phyloP scores from a whole-genome alignment of 2,329 filamentous ascomycete species.

The Macroventuria anomochaeta region DNA sequence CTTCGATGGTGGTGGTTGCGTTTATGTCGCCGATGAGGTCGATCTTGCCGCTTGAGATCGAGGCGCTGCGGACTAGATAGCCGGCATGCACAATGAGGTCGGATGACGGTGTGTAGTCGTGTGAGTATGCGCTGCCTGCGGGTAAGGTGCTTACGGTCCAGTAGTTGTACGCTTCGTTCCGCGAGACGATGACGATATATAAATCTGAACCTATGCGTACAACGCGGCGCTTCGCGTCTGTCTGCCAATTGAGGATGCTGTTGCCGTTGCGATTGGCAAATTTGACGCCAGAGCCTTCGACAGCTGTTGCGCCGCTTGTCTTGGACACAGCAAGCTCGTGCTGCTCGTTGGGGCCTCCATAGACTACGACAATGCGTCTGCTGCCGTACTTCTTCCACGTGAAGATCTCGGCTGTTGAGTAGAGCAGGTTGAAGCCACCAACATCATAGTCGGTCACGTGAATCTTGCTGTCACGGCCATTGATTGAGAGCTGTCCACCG shows the following conservation, averaged over 20 bases:
- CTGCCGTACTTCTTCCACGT: constrained; percentile 67
- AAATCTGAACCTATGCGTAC: constrained; percentile 56
- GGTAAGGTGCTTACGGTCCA: constrained; percentile 60
- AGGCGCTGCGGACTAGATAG: constrained; percentile 67
- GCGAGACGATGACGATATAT: constrained; percentile 63
- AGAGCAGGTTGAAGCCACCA: constrained; percentile 63
- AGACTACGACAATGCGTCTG: constrained; percentile 66
- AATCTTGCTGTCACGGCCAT: constrained; percentile 69
- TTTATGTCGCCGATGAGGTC: constrained; percentile 75
- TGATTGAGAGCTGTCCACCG: constrained; percentile 60
- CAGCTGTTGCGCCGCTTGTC: constrained; percentile 34
- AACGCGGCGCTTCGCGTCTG: constrained; percentile 57
- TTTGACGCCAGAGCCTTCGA: constrained; percentile 49
- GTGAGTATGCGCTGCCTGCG: constrained; percentile 20
- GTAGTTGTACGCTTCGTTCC: constrained; percentile 70
- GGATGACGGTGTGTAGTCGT: constrained; percentile 22
- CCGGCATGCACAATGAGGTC: constrained; percentile 64
- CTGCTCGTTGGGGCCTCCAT: constrained; percentile 64
- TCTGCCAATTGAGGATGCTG: constrained; percentile 61
- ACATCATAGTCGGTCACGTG: constrained; percentile 70
- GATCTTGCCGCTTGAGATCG: constrained; percentile 60
- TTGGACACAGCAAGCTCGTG: constrained; percentile 64
- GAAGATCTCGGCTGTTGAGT: constrained; percentile 71
- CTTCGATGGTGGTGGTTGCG: constrained; percentile 67
- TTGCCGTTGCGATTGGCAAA: constrained; percentile 49